Evolutionary conservation across 139 green algal genomes (phyloP).

Genomic region (Zygnema circumcarinatum): DNA sequence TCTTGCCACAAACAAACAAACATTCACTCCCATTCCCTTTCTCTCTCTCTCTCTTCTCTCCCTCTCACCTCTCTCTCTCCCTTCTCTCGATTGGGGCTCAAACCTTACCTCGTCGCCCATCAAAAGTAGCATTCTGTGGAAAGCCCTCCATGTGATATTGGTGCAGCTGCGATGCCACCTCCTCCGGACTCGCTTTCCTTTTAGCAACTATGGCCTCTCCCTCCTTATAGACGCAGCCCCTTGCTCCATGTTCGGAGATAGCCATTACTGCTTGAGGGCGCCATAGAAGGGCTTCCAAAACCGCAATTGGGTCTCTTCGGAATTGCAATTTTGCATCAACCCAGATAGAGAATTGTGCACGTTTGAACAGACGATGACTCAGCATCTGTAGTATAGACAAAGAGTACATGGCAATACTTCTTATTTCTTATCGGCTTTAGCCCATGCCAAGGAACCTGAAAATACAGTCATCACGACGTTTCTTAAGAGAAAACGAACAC

Average conservation of each 20-base stretch:
- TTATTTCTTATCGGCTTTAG: no score
- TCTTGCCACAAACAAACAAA: no score
- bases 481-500: no score
- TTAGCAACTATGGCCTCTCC: slow-evolving; percentile 52
- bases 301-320: slow-evolving; percentile 42
- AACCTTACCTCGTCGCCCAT: slow-evolving; percentile 34
- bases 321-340: slow-evolving; percentile 57
- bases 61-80: no score
- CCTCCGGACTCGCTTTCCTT: slow-evolving; percentile 47
- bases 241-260: slow-evolving; percentile 47
- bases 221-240: slow-evolving; percentile 44
- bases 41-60: no score
- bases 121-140: slow-evolving; percentile 37
- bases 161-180: slow-evolving; percentile 48
- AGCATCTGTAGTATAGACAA: slow-evolving; percentile 35
- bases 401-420: no score
- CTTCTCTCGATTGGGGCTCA: no score
- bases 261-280: slow-evolving; percentile 16
- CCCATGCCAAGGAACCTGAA: no score
- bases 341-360: slow-evolving; percentile 48
- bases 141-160: slow-evolving; percentile 46
- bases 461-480: no score
- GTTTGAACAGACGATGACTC: slow-evolving; percentile 43
- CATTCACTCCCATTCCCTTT: no score
- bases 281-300: slow-evolving; percentile 51